phyloP scores from a whole-genome alignment of 2,329 filamentous ascomycete species.

The Tolypocladium album region DNA sequence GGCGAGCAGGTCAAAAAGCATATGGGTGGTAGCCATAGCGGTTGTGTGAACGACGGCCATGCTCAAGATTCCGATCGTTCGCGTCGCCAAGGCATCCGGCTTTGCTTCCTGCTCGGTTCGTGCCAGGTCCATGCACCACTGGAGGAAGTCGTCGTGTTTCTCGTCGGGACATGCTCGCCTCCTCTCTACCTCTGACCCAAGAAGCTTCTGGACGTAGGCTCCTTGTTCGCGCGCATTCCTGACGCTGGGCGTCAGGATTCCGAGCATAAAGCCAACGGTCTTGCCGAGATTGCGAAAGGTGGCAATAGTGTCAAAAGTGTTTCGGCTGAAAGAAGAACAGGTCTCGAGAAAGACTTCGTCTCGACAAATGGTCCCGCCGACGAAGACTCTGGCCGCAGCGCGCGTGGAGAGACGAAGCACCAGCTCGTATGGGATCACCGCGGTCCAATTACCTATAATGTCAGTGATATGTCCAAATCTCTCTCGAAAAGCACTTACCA shows the following conservation, averaged over 20 bases:
- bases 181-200: conserved; percentile 3
- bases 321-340: conserved; percentile 6
- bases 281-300: conserved; percentile 5
- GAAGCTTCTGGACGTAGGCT: conserved; percentile 5
- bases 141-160: conserved; percentile 6
- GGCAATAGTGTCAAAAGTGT: conserved; percentile 5
- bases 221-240: conserved; percentile 3
- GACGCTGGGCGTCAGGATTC: conserved; percentile 2
- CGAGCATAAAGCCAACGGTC: background rate
- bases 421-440: conserved; percentile 5
- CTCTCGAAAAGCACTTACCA: background rate
- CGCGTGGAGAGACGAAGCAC: conserved; percentile 6
- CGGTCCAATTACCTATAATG: background rate
- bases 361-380: conserved; percentile 6
- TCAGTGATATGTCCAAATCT: background rate
- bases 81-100: conserved; percentile 3
- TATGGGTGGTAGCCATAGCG: conserved; percentile 8
- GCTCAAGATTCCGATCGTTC: conserved; percentile 8
- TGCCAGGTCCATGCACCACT: conserved; percentile 8
- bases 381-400: conserved; percentile 6
- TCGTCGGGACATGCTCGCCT: conserved; percentile 1
- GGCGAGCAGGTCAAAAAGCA: conserved; percentile 7
- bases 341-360: conserved; percentile 6
- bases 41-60: conserved; percentile 10
- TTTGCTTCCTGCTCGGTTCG: conserved; percentile 4